These are phyloP conservation scores for Aspergillus funiculosus DNA, from an alignment of 495 filamentous ascomycete species.

Conservation along the genomic window DNA sequence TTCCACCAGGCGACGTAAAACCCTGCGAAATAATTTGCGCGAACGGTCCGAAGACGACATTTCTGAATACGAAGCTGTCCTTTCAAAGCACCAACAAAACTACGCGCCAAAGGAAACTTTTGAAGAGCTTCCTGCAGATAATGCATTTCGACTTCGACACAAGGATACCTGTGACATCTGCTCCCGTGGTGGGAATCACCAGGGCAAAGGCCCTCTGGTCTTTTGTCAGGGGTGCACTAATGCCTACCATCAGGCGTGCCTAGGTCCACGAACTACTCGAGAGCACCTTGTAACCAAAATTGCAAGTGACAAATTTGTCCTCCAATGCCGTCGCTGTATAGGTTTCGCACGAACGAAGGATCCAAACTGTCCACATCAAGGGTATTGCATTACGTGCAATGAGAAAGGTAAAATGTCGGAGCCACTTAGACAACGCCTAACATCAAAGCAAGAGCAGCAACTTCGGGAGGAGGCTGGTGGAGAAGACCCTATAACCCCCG, in stretches of 20 bases:
- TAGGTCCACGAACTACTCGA: slow-evolving; percentile 63
- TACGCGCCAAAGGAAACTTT: slow-evolving; percentile 65
- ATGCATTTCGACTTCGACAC: slow-evolving; percentile 63
- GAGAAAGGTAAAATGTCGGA: slow-evolving; percentile 53
- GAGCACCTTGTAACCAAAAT: slow-evolving; percentile 97
- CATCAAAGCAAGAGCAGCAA: slow-evolving; percentile 74
- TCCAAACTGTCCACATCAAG: slow-evolving; percentile 57
- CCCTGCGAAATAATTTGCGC: slow-evolving; percentile 50
- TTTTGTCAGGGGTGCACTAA: slow-evolving; percentile 87
- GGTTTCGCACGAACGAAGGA: slow-evolving; percentile 62
- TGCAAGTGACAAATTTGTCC: slow-evolving; percentile 64
- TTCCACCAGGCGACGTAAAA: slow-evolving; percentile 27
- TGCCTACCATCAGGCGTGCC: slow-evolving; percentile 74
- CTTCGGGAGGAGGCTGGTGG: slow-evolving; percentile 70
- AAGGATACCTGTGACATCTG: slow-evolving; percentile 70
- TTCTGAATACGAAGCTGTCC: slow-evolving; percentile 46
- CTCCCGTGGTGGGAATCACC: slow-evolving; percentile 42
- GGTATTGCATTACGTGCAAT: slow-evolving; percentile 64
- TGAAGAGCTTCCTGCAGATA: slow-evolving; percentile 44
- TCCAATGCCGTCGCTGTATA: slow-evolving; percentile 87
- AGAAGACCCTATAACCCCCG: slow-evolving; percentile 62
- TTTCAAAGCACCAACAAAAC: slow-evolving; percentile 44
- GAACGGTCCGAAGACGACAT: slow-evolving; percentile 64
- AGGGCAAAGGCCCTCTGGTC: slow-evolving; percentile 58
- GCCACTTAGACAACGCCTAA: slow-evolving; percentile 64